phyloP scores from a whole-genome alignment of 371 early-diverging fungal genomes.

The Mortierella sp. region DNA sequence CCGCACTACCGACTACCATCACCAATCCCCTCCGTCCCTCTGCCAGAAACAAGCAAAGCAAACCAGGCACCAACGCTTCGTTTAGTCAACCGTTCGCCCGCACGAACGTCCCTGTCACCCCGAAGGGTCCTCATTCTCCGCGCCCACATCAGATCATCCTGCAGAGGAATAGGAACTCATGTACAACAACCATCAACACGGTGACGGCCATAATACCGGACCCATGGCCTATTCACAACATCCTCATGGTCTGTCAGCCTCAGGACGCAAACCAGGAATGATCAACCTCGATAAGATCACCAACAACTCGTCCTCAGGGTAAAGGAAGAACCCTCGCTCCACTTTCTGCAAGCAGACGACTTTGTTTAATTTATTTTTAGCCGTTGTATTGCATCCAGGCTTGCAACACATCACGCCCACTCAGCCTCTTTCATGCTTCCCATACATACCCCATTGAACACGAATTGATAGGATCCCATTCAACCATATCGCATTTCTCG shows the following conservation, averaged over 20 bases:
- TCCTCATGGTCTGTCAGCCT: slow-evolving; percentile 18
- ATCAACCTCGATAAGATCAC: slow-evolving; percentile 57
- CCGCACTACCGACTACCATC: not conserved
- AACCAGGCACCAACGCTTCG: not conserved
- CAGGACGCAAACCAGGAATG: slow-evolving; percentile 51
- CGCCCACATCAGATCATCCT: not conserved
- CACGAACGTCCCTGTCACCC: not conserved
- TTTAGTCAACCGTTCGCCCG: not conserved
- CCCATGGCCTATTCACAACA: slow-evolving; percentile 22
- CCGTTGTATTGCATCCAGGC: not conserved
- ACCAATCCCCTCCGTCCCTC: not conserved
- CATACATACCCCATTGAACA: not conserved
- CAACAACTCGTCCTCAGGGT: slow-evolving; percentile 42
- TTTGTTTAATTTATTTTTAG: slow-evolving; percentile 6
- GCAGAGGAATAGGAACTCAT: not conserved
- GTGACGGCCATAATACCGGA: slow-evolving; percentile 22
- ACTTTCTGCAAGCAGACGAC: too few relatives aligned
- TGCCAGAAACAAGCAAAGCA: not conserved
- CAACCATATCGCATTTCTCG: slow-evolving; percentile 56
- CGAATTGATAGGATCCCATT: slow-evolving; percentile 43
- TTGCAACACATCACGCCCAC: not conserved
- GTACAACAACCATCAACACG: slow-evolving; percentile 29
- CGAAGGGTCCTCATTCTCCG: slow-evolving; percentile 3
- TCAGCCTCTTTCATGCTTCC: not conserved
- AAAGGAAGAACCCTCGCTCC: not conserved